Conservation (phyloP, 805 yeast species). For the Metschnikowia borealis region DNA sequence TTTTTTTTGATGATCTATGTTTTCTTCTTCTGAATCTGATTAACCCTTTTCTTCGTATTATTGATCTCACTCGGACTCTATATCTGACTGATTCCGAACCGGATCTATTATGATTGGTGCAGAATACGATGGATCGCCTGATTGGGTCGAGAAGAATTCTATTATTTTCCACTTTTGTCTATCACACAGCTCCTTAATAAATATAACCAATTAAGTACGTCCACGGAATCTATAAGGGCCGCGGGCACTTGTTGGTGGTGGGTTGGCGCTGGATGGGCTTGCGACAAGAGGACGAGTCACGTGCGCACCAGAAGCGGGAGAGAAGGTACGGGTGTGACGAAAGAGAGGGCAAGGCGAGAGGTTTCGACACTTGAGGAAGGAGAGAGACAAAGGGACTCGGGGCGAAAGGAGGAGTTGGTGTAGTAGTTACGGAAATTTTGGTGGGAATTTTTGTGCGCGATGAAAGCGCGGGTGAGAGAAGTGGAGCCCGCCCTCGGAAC, state of each 20-base stretch:
- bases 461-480: conserved; percentile 1
- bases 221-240: background rate
- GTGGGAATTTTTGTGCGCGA: conserved; percentile 5
- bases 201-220: background rate
- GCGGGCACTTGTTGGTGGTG: background rate
- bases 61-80: too few species aligned
- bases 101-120: too few species aligned
- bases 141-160: too few species aligned
- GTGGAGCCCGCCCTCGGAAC: background rate
- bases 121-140: too few species aligned
- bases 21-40: too few species aligned
- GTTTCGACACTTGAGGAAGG: background rate
- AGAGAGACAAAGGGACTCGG: background rate
- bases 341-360: background rate
- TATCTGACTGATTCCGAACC: too few species aligned
- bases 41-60: too few species aligned
- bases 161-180: too few species aligned
- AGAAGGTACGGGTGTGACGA: background rate
- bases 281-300: background rate
- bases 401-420: background rate
- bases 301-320: background rate
- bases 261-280: background rate
- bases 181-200: background rate
- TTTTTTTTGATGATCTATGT: too few species aligned
- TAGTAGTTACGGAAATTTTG: conserved; percentile 1